phyloP scores from a whole-genome alignment of 2,329 filamentous ascomycete species.

The Chaetomium sp. region DNA sequence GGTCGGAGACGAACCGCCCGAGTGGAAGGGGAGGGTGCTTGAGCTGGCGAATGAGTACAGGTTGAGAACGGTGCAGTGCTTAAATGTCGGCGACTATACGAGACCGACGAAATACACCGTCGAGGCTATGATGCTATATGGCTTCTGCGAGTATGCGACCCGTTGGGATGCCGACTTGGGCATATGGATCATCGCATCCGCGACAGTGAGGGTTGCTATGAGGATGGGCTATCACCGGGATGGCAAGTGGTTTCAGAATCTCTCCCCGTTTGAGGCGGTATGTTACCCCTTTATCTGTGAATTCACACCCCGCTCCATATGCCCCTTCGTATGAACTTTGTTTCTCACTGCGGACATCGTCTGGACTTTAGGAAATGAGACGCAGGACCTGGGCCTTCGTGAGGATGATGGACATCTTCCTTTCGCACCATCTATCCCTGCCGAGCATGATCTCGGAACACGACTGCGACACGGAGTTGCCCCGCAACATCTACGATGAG shows the following conservation, averaged over 20 bases:
- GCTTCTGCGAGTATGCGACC: conserved; percentile 73
- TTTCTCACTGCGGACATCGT: conserved; percentile 4
- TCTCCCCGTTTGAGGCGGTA: conserved; percentile 72
- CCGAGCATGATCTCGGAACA: conserved; percentile 71
- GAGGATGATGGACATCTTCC: conserved; percentile 72
- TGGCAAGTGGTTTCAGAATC: conserved; percentile 69
- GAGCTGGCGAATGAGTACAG: conserved; percentile 67
- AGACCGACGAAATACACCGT: conserved; percentile 73
- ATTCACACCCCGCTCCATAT: not conserved
- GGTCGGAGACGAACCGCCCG: conserved; percentile 76
- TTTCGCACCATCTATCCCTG: conserved; percentile 72
- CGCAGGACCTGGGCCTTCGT: conserved; percentile 70
- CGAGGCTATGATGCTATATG: conserved; percentile 75
- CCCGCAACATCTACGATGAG: conserved; percentile 79
- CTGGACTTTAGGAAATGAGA: conserved; percentile 63
- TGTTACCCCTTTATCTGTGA: conserved; percentile 36
- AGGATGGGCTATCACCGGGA: conserved; percentile 80
- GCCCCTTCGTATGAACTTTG: not conserved
- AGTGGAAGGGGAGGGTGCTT: conserved; percentile 69
- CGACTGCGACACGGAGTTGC: conserved; percentile 74
- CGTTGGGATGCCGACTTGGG: conserved; percentile 73
- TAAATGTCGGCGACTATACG: conserved; percentile 76
- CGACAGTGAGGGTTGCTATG: conserved; percentile 61
- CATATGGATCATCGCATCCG: conserved; percentile 59
- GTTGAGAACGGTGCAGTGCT: conserved; percentile 73